Evolutionary conservation across 495 filamentous ascomycete genomes (phyloP), one percentile per base, ranked within the genome.

Genomic region (Annulohypoxylon maeteangense): DNA sequence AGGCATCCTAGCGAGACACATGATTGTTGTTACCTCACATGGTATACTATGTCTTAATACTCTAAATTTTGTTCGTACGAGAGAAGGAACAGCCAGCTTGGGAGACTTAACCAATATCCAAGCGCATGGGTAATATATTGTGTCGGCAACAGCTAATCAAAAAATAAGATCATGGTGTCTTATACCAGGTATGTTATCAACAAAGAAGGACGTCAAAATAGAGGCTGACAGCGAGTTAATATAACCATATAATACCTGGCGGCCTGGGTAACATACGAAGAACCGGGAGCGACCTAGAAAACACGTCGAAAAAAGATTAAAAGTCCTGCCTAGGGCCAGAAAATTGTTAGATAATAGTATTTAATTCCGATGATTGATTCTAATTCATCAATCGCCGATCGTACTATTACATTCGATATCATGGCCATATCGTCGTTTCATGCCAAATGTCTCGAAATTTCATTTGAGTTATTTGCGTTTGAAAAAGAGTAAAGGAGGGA

Each of bases 1-100:
- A 8, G 51, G 20, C 29, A 47, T 31, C 38, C 53, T 18, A n/a
- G 62, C 22, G 20, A 58, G 51, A 48, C 53, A 48, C 53, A 31
- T 58, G 53, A 57, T 18, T 57, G 25, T 48, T 16, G 36, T 23
- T 11, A 50, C 8, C 6, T 25, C 47, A 67, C 56, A 51, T 67
- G 51, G 32, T 11, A 18, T 12, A 1, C 31, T 51, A 14, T 58
- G 55, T 58, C 55, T 58, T 10, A 18, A 22, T 18, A 1, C 11
- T 44, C 55, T 20, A 44, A 40, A 7, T 18, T 23, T 25, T 25
- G 20, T 11, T 42, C 32, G n/a, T 42, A 25, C 3, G n/a, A 4
- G 40, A 44, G 14, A 20, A 18, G 16, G 4, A 6, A 44, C n/a
- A 18, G n/a, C 6, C 5, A 14, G n/a, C 4, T n/a, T 42, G 38